Conservation (phyloP, 805 yeast species). For the Yarrowia divulgata region DNA sequence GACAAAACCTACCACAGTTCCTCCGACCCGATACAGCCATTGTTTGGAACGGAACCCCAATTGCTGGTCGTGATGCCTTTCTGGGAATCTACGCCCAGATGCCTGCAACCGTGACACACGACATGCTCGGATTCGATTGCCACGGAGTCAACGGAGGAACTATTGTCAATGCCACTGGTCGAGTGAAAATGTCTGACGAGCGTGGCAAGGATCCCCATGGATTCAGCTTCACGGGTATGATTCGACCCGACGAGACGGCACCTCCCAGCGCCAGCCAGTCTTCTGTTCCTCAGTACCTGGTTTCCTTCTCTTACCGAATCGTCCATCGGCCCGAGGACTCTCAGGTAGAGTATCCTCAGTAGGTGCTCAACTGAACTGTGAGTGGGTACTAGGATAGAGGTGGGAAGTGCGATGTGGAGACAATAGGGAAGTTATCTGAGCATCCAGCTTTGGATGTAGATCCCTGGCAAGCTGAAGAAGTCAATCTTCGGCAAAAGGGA, state of each 20-base stretch:
- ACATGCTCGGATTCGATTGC: slow-evolving; percentile 50
- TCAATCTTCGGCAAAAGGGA: too few species aligned
- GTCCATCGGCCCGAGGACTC: slow-evolving; percentile 50
- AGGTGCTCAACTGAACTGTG: not conserved
- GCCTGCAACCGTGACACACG: slow-evolving; percentile 51
- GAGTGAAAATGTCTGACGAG: slow-evolving; percentile 50
- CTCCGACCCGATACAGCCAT: slow-evolving; percentile 50
- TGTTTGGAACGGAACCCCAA: slow-evolving; percentile 55
- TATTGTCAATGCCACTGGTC: slow-evolving; percentile 50
- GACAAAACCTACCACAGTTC: slow-evolving; percentile 45
- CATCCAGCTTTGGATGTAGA: too few species aligned
- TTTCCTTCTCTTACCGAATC: slow-evolving; percentile 50
- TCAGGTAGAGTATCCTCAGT: slow-evolving; percentile 42
- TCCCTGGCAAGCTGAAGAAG: too few species aligned
- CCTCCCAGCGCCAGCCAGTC: slow-evolving; percentile 10
- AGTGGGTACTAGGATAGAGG: too few species aligned
- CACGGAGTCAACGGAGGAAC: slow-evolving; percentile 52
- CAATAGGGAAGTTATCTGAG: too few species aligned
- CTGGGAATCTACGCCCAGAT: slow-evolving; percentile 49
- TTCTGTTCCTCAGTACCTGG: slow-evolving; percentile 32
- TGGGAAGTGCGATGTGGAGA: too few species aligned
- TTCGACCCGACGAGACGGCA: slow-evolving; percentile 9
- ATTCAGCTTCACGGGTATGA: slow-evolving; percentile 45
- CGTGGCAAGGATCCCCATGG: slow-evolving; percentile 48
- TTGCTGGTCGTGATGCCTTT: slow-evolving; percentile 52